Evolutionary conservation across 208 protist genomes (phyloP), one percentile per base, ranked within the genome.

Genomic region (Spongospora subterranea): DNA sequence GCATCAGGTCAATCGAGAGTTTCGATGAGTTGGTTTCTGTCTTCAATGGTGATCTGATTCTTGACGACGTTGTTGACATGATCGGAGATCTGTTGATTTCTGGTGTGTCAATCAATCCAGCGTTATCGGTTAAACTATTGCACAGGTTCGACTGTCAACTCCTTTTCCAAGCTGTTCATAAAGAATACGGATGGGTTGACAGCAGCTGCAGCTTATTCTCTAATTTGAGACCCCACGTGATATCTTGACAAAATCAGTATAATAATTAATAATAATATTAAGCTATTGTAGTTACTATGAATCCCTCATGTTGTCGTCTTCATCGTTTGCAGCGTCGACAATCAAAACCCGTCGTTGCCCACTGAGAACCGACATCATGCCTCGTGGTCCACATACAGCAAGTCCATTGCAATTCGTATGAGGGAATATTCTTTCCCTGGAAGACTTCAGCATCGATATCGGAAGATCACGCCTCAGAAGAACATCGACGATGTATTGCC

Each of bases 261-360:
- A 60, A n/a, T n/a, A n/a, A n/a, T n/a, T n/a, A n/a, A n/a, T n/a
- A n/a, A n/a, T n/a, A n/a, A n/a, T n/a, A n/a, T n/a, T n/a, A n/a
- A n/a, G n/a, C n/a, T n/a, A n/a, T n/a, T n/a, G n/a, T n/a, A n/a
- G n/a, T n/a, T 65, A 29, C 54, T 65, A 65, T 65, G 54, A 17
- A 65, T 65, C 71, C 6, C 35, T 13, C 17, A 82, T 35, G 17
- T 39, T 43, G 35, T 82, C 71, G 71, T 82, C 71, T 43, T 82
- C 71, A n/a, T 82, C 71, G 71, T 82, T 82, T 39, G 17, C 71
- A 13, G n/a, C 40, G 40, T 82, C 71, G 35, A 82, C 40, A 43
- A 82, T 43, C 6, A 82, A 6, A n/a, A 82, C 71, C 6, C 71
- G 71, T 20, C 71, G n/a, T 13, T 6, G 40, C n/a, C 71, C 71